A percentile compares a stretch with the other conserved stretches of the same genome.
phyloP scores from a whole-genome alignment of 768 basidiomycete species.

The Mycena metata region DNA sequence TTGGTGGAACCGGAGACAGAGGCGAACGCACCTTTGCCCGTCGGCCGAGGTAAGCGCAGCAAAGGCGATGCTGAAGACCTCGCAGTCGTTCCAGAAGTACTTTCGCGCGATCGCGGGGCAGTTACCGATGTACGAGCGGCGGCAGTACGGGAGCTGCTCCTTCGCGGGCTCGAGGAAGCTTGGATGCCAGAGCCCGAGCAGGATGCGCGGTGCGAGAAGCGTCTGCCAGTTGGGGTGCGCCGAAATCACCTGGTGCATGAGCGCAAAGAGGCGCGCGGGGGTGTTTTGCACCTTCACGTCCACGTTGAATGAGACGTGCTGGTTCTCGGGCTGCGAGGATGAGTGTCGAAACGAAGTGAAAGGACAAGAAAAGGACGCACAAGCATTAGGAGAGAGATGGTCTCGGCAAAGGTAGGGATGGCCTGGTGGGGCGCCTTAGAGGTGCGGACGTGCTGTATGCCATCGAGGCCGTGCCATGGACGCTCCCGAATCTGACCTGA shows the following conservation, averaged over 20 bases:
- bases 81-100: slow-evolving; percentile 91
- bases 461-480: slow-evolving; percentile 77
- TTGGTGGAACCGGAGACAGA: slow-evolving; percentile 1
- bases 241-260: slow-evolving; percentile 81
- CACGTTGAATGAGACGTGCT: slow-evolving; percentile 84
- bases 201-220: slow-evolving; percentile 80
- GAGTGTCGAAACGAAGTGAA: slow-evolving; percentile 23
- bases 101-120: slow-evolving; percentile 79
- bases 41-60: slow-evolving; percentile 76
- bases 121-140: slow-evolving; percentile 86
- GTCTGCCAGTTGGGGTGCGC: slow-evolving; percentile 80
- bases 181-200: slow-evolving; percentile 93
- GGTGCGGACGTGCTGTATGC: slow-evolving; percentile 86
- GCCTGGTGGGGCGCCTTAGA: slow-evolving; percentile 83
- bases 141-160: slow-evolving; percentile 82
- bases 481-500: slow-evolving; percentile 80
- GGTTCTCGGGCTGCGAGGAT: slow-evolving; percentile 73
- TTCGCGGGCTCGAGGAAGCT: slow-evolving; percentile 86
- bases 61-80: slow-evolving; percentile 91
- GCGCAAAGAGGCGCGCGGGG: slow-evolving; percentile 83
- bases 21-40: slow-evolving; percentile 70
- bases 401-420: slow-evolving; percentile 93
- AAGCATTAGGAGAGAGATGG: slow-evolving; percentile 82
- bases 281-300: slow-evolving; percentile 97
- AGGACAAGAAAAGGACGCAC: slow-evolving; percentile 53